Percentiles rank a stretch among this genome's conserved stretches.
These are phyloP conservation scores for Aspergillus sp. DNA, from an alignment of 2,329 filamentous ascomycete genomes.

Conservation along the genomic window DNA sequence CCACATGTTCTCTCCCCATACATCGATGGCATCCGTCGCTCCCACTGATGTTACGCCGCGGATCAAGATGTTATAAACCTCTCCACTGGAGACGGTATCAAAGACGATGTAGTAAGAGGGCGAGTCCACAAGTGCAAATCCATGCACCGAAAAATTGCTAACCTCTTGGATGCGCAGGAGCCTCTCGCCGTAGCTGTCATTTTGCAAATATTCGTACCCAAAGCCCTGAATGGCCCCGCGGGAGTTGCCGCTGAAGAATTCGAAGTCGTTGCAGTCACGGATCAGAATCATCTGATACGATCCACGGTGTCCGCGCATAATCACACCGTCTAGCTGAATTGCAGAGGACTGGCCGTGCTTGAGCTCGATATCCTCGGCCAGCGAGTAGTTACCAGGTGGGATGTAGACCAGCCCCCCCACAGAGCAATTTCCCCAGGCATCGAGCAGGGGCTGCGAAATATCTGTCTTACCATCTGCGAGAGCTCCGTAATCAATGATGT, in stretches of 20 bases:
- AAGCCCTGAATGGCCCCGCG: constrained; percentile 54
- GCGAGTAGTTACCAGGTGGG: constrained; percentile 50
- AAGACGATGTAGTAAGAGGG: constrained; percentile 53
- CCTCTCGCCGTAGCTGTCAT: constrained; percentile 46
- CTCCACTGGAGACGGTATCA: constrained; percentile 52
- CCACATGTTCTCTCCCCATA: constrained; percentile 26
- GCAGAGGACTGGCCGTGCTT: constrained; percentile 49
- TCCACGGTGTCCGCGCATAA: not conserved
- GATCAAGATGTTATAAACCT: constrained; percentile 58
- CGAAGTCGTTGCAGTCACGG: constrained; percentile 41
- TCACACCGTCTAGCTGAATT: constrained; percentile 50
- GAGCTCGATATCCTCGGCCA: constrained; percentile 51
- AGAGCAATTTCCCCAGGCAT: constrained; percentile 40
- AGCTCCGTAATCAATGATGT: constrained; percentile 54
- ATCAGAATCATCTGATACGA: not conserved
- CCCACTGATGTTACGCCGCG: constrained; percentile 51
- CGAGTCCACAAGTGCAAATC: constrained; percentile 52
- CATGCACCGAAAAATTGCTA: constrained; percentile 52
- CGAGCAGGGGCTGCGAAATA: not conserved
- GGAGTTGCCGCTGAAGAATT: constrained; percentile 47
- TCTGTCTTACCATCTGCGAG: constrained; percentile 52
- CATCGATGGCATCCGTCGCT: constrained; percentile 41
- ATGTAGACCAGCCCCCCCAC: constrained; percentile 53
- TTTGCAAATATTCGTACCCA: constrained; percentile 50
- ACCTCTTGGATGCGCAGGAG: constrained; percentile 49